Base-by-base conservation (phyloP, 805 yeast species). In the Starmerella gropengiesseri region DNA sequence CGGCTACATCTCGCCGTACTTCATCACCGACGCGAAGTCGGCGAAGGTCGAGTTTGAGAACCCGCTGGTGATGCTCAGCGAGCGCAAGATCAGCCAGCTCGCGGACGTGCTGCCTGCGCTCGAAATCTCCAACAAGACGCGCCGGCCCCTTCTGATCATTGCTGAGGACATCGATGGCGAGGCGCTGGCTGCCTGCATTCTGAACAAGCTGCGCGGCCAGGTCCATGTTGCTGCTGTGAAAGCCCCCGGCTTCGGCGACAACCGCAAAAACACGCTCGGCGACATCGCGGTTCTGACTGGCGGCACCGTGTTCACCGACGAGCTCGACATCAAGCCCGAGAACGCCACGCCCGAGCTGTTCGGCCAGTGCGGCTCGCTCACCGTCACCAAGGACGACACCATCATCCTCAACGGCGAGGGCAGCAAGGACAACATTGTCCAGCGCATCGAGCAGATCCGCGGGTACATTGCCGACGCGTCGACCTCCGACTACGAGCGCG, bases 241-340 rank as follows among this genome's bases (percentile, higher is more conserved):
- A 74, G 95, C 97, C 26, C 98, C 98, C 58, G 98, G 98, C 41
- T 91, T 89, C 60, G 98, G 97, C 65, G 98, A 91, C 71, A 87
- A 91, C 78, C 81, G 96, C 71, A 83, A 84, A 75, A 86, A 86
- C 73, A 86, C 83, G 53, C 70, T 91, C 50, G 95, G 95, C 54
- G 98, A 91, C 65, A 78, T 91, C 65, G 95, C 95, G 59, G 80
- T 85, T 58, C 73, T 87, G 50, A 80, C 96, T 33, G 96, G 96
- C 49, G 95, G 95, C 66, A 83, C 95, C 25, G 71, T 66, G 20
- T 66, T 67, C 61, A 85, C 95, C 53, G 95, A 87, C 66, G 97
- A 91, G 65, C 74, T 86, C 56, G 96, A 86, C 62, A 74, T 87
- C 65, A 83, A 89, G 71, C 95, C 95, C 55, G 96, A 87, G 65